phyloP scores from a whole-genome alignment of 345 rosid species.

The Pugionium cornutum region DNA sequence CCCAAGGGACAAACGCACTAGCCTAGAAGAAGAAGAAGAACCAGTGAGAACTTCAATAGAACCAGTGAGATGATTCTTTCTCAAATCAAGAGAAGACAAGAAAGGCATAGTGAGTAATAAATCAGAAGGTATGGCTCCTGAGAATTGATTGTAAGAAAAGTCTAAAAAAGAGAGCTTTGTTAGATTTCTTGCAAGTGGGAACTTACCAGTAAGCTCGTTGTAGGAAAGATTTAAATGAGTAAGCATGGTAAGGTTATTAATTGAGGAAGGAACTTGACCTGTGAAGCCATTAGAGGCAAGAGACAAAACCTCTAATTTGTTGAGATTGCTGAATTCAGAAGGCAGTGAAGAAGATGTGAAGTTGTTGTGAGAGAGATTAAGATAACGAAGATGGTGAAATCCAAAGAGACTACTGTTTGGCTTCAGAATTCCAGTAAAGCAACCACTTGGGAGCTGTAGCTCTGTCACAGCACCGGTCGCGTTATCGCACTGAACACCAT shows the following conservation, averaged over 20 bases:
- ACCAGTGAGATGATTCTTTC: neutral
- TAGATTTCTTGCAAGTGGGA: neutral
- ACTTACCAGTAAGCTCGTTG: slow-evolving; percentile 25
- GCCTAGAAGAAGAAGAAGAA: slow-evolving; percentile 13
- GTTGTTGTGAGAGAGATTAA: slow-evolving; percentile 17
- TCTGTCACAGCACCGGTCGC: neutral
- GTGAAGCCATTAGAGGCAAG: slow-evolving; percentile 10
- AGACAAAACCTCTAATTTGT: slow-evolving; percentile 21
- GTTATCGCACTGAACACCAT: slow-evolving; percentile 13
- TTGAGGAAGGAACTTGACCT: slow-evolving; percentile 19
- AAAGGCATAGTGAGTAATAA: slow-evolving; percentile 1
- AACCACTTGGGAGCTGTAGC: slow-evolving; percentile 6
- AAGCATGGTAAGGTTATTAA: neutral
- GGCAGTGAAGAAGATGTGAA: slow-evolving; percentile 9
- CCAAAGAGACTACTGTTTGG: slow-evolving; percentile 21
- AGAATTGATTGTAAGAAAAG: neutral
- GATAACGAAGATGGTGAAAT: slow-evolving; percentile 1
- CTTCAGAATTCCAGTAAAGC: slow-evolving; percentile 5
- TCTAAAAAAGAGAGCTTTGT: neutral
- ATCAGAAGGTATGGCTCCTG: slow-evolving; percentile 23
- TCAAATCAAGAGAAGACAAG: neutral
- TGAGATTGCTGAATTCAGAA: slow-evolving; percentile 6
- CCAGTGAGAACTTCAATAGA: slow-evolving; percentile 12
- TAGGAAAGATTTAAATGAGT: neutral
- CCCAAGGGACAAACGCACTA: slow-evolving; percentile 11